Evolutionary conservation across 768 basidiomycete species (phyloP).

Genomic region (Agaricus blazei): DNA sequence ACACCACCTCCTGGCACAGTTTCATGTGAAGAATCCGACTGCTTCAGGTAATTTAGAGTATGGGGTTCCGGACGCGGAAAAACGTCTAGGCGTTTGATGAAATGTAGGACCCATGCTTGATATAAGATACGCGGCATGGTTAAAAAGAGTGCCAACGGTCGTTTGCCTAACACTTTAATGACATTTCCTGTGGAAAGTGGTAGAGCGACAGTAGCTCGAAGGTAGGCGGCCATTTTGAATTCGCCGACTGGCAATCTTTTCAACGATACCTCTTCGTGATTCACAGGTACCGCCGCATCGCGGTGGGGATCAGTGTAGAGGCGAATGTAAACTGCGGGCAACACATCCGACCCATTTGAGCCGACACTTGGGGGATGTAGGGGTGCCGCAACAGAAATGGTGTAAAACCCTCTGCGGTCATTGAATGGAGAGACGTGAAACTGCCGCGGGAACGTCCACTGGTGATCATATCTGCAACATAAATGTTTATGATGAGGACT

Average conservation of each 20-base stretch:
- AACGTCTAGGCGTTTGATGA: conserved; percentile 49
- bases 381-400: conserved; percentile 47
- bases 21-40: not conserved
- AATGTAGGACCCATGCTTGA: conserved; percentile 58
- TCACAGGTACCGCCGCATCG: not conserved
- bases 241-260: conserved; percentile 18
- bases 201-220: conserved; percentile 28
- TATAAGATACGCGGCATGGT: conserved; percentile 58
- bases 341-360: conserved; percentile 15
- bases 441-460: conserved; percentile 61
- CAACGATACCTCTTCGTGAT: not conserved
- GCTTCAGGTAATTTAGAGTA: conserved; percentile 19
- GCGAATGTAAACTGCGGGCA: conserved; percentile 38
- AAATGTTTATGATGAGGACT: not conserved
- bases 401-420: conserved; percentile 62
- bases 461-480: conserved; percentile 44
- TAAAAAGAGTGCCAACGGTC: conserved; percentile 50
- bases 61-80: conserved; percentile 55
- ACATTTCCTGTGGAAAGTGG: conserved; percentile 37
- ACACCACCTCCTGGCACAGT: conserved; percentile 24
- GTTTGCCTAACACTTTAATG: conserved; percentile 30
- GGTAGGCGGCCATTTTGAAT: conserved; percentile 50
- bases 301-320: conserved; percentile 21
- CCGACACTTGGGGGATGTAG: conserved; percentile 26
- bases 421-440: conserved; percentile 82